A percentile compares a stretch with the other conserved stretches of the same genome.
These are phyloP conservation scores for Lactarius quietus DNA, from an alignment of 768 basidiomycete species.

Conservation along the genomic window DNA sequence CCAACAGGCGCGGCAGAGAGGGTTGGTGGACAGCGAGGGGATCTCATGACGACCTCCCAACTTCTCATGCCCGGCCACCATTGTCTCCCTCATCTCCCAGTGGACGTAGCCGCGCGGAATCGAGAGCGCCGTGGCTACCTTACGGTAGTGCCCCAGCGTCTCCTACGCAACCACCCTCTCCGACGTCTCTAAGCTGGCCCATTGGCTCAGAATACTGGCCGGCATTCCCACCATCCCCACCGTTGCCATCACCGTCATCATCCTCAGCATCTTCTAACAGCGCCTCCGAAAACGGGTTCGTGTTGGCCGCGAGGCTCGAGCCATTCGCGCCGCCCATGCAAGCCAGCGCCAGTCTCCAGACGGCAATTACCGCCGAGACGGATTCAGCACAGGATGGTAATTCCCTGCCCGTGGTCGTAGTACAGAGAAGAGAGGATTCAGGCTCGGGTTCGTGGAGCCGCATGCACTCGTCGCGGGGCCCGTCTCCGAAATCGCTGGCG, in stretches of 20 bases:
- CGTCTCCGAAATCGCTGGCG: background rate
- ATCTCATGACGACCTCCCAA: too few relatives aligned
- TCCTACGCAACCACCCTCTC: too few relatives aligned
- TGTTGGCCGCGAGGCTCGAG: background rate
- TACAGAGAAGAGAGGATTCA: background rate
- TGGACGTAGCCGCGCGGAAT: too few relatives aligned
- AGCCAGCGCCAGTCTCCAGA: background rate
- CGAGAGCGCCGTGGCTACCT: too few relatives aligned
- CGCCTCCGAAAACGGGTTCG: background rate
- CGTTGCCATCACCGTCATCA: background rate
- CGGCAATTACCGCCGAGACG: background rate
- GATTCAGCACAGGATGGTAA: background rate
- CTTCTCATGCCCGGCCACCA: too few relatives aligned
- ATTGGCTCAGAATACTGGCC: too few relatives aligned
- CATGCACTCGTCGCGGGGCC: background rate
- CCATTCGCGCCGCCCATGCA: constrained; percentile 1
- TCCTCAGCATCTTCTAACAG: background rate
- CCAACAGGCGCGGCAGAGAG: too few relatives aligned
- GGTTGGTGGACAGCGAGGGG: too few relatives aligned
- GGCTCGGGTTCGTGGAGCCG: background rate
- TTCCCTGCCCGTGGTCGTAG: background rate
- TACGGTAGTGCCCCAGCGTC: too few relatives aligned
- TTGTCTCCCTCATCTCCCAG: too few relatives aligned
- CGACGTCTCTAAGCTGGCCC: too few relatives aligned
- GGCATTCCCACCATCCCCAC: too few relatives aligned